Evolutionary conservation across 331 rosid genomes (phyloP).

Genomic region (Erythrophleum ivorense): DNA sequence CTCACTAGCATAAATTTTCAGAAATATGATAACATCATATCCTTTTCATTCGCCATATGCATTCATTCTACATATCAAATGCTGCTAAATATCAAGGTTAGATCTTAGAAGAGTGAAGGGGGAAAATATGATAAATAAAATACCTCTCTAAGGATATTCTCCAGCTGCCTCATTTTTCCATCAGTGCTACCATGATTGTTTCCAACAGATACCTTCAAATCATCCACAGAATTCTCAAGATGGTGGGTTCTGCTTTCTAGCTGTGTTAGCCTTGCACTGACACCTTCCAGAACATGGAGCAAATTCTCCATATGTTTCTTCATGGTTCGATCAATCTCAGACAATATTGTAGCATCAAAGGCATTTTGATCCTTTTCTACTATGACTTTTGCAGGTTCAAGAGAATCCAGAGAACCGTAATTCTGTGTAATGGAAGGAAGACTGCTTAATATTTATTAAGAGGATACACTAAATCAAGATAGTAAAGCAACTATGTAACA

Average conservation of each 20-base stretch:
- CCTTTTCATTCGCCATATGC: conserved; percentile 22
- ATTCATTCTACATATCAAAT: conserved; percentile 34
- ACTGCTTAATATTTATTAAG: conserved; percentile 22
- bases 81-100: conserved; percentile 14
- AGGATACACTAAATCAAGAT: conserved; percentile 23
- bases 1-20: conserved; percentile 13
- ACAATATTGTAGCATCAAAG: conserved; percentile 54
- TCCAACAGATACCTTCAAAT: conserved; percentile 75
- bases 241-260: conserved; percentile 78
- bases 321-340: conserved; percentile 82
- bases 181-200: conserved; percentile 81
- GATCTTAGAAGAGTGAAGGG: neutral
- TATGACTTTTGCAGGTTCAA: conserved; percentile 64
- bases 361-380: conserved; percentile 60
- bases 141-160: conserved; percentile 90
- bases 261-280: conserved; percentile 82
- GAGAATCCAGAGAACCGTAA: conserved; percentile 72
- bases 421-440: conserved; percentile 55
- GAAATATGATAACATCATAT: neutral
- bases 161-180: conserved; percentile 81
- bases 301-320: conserved; percentile 76
- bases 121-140: conserved; percentile 16
- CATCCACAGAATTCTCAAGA: conserved; percentile 82
- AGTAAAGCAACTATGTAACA: conserved; percentile 12
- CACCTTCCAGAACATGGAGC: conserved; percentile 77